Evolutionary conservation across 176 grass and related monocot species (phyloP), one percentile per base, ranked within the genome.

Genomic region (Chloris gayana): DNA sequence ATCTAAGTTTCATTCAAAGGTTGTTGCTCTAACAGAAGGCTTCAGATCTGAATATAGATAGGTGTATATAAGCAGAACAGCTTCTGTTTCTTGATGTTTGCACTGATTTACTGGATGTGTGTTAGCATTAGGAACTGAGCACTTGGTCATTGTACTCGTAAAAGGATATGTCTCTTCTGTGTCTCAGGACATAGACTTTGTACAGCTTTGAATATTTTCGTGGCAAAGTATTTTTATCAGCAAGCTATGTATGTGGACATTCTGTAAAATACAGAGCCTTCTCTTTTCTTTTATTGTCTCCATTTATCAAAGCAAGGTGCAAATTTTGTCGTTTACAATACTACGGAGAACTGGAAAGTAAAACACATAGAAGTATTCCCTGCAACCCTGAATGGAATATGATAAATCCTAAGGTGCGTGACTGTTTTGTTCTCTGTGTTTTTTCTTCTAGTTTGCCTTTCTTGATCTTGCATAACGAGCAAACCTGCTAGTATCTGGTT

Each of bases 21-120:
- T 93, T 73, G 84, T 91, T 86, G 90, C 93, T 80, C 92, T 95
- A 38, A 95, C 92, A 82, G 96, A 99, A 82, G 96, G 96, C 64
- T 99, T 99, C 76, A 93, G 69, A 90, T 95, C 93, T 78, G 67
- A 83, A 29, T 91, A 93, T 80, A 84, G 72, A 73, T 99, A 84
- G 74, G 49, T 77, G 59, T 77, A 44, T 82, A 90, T 57, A 70
- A 46, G 56, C 84, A 57, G 57, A 65, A 38, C 51, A 77, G 12
- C 63, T 72, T 8, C 5, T 93, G 45, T 72, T 86, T 85, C 63
- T 77, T 4, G 24, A 76, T 85, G 56, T 80, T 3, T 19, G 38
- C 51, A 31, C 78, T 85, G 34, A 58, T 79, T 80, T 45, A 64
- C 61, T 77, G 63, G 44, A 64, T 79, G 71, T 81, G 81, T 67